These are phyloP conservation scores for Puccinia coronata DNA, from an alignment of 1,284 basidiomycete species.

Conservation along the genomic window DNA sequence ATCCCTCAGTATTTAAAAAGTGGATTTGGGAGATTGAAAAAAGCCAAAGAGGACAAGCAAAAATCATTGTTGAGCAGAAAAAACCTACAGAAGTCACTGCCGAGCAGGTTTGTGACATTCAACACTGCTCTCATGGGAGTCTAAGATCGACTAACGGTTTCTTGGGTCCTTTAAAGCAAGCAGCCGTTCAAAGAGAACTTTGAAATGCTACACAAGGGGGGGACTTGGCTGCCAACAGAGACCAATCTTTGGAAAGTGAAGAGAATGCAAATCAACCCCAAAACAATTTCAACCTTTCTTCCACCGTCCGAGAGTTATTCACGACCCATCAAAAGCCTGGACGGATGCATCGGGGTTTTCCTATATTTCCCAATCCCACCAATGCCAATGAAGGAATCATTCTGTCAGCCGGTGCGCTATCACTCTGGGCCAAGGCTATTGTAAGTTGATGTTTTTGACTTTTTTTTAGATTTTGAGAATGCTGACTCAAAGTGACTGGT, in stretches of 20 bases:
- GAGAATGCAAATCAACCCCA: background rate
- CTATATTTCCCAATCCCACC: background rate
- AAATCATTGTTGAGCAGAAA: background rate
- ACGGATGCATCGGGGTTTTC: background rate
- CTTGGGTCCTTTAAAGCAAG: background rate
- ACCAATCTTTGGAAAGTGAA: background rate
- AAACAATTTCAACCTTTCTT: background rate
- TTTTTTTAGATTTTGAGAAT: background rate
- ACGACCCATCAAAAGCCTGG: background rate
- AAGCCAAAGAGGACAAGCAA: background rate
- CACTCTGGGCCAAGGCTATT: constrained; percentile 1
- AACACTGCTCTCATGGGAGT: background rate
- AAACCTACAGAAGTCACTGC: background rate
- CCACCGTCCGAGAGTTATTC: background rate
- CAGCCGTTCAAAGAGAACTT: too few species aligned
- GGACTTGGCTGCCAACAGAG: background rate
- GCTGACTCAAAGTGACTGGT: background rate
- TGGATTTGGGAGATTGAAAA: background rate
- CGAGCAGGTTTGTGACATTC: background rate
- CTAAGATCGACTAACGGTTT: background rate
- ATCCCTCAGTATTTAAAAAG: background rate
- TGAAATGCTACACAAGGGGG: background rate
- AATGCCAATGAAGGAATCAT: background rate
- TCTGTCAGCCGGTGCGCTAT: background rate
- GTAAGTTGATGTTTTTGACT: background rate